Evolutionary conservation across 2,329 filamentous ascomycete genomes (phyloP), one percentile per base, ranked within the genome.

Genomic region (Xylariales sp.): DNA sequence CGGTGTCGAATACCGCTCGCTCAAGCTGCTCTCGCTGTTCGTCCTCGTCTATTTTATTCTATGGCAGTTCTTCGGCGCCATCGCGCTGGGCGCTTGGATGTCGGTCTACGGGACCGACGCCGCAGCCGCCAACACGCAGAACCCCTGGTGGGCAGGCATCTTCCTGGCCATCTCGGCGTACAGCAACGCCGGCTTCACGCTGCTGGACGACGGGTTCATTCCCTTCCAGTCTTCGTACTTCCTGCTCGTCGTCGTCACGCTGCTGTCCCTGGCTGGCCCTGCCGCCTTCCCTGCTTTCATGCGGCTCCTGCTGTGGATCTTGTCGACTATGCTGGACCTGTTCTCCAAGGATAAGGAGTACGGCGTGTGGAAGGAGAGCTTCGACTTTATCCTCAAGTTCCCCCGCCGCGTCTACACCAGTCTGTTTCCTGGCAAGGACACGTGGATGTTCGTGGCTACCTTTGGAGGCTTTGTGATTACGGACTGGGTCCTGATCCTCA

Each of bases 121-220:
- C 4, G 67, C 78, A 1, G 52, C 60, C 3, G 58, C 54, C 5
- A 83, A 85, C 52, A 76, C 72, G 11, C 67, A 81, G 38, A 76
- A 78, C 41, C 75, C 81, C 23, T 84, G 77, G 76, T 85, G 81
- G 81, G 65, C 78, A 3, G 81, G 81, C 28, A 71, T 78, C 30
- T 86, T 85, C 60, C 80, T 83, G 43, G 77, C 76, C 2, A 72
- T 78, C 5, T 83, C 78, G 14, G 81, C 81, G 0, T 86, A 85
- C 57, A 84, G 83, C 59, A 85, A 85, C 47, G 79, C 72, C n/a
- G 81, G 81, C 28, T 83, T 86, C 78, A 76, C 74, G 15, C 63
- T 85, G 24, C 60, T 85, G 11, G 80, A 85, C 53, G 70, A 74
- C 28, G 84, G 83, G 50, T 81, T 87, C 63, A 63, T 75, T 4